A percentile compares a stretch with the other conserved stretches of the same genome.
Conservation (phyloP, 805 yeast genomes). For the Zygosaccharomyces siamensis region DNA sequence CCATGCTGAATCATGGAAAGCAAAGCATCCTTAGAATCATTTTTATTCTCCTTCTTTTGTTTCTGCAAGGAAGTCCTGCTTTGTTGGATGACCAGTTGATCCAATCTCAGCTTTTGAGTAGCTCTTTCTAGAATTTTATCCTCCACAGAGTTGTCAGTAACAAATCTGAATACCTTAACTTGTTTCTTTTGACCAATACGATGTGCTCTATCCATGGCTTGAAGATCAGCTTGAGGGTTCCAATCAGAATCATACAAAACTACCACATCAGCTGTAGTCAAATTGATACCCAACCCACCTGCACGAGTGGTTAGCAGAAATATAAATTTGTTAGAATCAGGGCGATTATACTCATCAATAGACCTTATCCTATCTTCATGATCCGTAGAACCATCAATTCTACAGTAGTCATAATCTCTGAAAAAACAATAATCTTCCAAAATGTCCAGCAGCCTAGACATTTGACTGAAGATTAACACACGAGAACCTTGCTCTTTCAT, state of each 20-base stretch:
- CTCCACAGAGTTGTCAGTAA: conserved; percentile 79
- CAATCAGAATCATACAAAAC: conserved; percentile 76
- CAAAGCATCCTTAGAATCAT: conserved; percentile 59
- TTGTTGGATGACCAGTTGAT: conserved; percentile 79
- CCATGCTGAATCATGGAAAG: conserved; percentile 81
- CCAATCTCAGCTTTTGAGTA: conserved; percentile 70
- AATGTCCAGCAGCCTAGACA: conserved; percentile 78
- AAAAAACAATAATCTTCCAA: conserved; percentile 74
- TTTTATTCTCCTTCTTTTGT: conserved; percentile 31
- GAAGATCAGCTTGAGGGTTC: conserved; percentile 87
- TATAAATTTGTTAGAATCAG: conserved; percentile 65
- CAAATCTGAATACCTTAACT: conserved; percentile 70
- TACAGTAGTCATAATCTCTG: conserved; percentile 63
- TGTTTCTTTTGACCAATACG: conserved; percentile 84
- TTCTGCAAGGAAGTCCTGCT: conserved; percentile 41
- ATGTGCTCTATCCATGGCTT: conserved; percentile 88
- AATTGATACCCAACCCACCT: conserved; percentile 83
- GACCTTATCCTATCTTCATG: conserved; percentile 71
- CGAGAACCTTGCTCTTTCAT: conserved; percentile 66
- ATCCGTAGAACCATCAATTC: conserved; percentile 81
- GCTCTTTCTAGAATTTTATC: conserved; percentile 80
- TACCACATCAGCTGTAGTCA: conserved; percentile 77
- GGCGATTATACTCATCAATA: conserved; percentile 76
- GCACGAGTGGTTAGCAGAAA: conserved; percentile 79
- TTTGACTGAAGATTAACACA: conserved; percentile 74